A percentile compares a stretch with the other conserved stretches of the same genome.
phyloP scores from a whole-genome alignment of 129 eudicot species.

The Flaveria robusta region DNA sequence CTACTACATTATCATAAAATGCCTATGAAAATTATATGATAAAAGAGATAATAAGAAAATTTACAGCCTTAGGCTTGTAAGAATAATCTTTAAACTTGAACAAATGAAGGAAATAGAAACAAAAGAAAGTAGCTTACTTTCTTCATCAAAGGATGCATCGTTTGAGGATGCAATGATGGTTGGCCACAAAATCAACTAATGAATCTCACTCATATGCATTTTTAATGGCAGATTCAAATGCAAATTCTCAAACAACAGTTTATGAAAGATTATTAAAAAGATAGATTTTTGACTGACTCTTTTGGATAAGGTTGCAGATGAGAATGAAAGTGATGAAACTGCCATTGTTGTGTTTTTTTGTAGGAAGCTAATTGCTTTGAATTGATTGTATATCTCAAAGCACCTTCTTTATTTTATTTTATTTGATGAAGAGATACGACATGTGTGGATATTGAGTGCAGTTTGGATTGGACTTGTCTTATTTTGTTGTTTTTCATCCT shows the following conservation, averaged over 20 bases:
- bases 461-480: conserved; percentile 29
- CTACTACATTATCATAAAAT: background rate
- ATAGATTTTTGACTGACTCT: conserved; percentile 39
- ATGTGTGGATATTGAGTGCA: conserved; percentile 34
- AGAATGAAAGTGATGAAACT: conserved; percentile 60
- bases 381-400: conserved; percentile 11
- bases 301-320: conserved; percentile 42
- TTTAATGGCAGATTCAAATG: background rate
- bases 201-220: background rate
- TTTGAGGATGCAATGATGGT: conserved; percentile 43
- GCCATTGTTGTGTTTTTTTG: conserved; percentile 50
- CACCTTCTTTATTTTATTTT: background rate
- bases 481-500: background rate
- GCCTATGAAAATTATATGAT: background rate
- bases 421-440: conserved; percentile 30
- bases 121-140: conserved; percentile 36
- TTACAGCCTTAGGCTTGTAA: background rate
- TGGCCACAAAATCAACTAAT: conserved; percentile 22
- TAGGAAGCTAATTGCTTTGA: conserved; percentile 16
- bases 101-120: background rate
- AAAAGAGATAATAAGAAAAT: background rate
- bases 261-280: background rate
- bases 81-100: background rate
- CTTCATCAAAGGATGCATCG: conserved; percentile 36
- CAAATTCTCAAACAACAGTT: background rate